A percentile compares a stretch with the other conserved stretches of the same genome.
Evolutionary conservation across 768 basidiomycete species (phyloP).

Genomic region (Mycena sanguinolenta): DNA sequence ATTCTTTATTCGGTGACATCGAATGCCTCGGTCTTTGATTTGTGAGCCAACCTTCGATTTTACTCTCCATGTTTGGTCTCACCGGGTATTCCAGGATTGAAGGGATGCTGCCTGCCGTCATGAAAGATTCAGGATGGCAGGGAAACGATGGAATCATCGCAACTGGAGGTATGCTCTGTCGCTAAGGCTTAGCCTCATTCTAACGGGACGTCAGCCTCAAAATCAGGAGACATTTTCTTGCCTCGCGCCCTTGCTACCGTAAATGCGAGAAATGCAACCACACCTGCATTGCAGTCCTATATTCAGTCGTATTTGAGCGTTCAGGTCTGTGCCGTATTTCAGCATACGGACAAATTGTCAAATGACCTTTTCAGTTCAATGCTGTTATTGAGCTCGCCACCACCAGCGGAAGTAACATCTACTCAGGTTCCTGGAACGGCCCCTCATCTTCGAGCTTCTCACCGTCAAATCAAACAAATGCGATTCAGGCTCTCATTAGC

Average conservation of each 20-base stretch:
- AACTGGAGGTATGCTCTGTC: neutral
- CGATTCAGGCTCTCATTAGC: neutral
- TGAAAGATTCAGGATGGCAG: conserved; percentile 10
- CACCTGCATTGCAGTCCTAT: neutral
- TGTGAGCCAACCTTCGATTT: conserved; percentile 6
- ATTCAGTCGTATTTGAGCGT: neutral
- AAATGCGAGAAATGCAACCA: neutral
- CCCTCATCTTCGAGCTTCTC: neutral
- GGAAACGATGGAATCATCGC: conserved; percentile 4
- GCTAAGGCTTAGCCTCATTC: neutral
- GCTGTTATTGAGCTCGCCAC: conserved; percentile 32
- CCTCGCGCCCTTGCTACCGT: conserved; percentile 2
- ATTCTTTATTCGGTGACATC: conserved; percentile 29
- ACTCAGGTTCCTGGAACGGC: neutral
- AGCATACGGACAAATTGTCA: too few species aligned
- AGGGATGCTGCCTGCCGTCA: neutral
- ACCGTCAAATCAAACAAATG: neutral
- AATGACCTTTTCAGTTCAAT: conserved; percentile 18
- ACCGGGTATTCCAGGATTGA: neutral
- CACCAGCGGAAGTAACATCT: conserved; percentile 2
- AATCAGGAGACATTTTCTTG: neutral
- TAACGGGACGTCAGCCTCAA: neutral
- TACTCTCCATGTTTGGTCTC: too few species aligned
- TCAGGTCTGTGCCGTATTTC: neutral
- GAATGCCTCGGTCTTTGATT: conserved; percentile 7